Base-by-base conservation (phyloP, 371 early-diverging fungal genomes). In the Funneliformis caledonium region DNA sequence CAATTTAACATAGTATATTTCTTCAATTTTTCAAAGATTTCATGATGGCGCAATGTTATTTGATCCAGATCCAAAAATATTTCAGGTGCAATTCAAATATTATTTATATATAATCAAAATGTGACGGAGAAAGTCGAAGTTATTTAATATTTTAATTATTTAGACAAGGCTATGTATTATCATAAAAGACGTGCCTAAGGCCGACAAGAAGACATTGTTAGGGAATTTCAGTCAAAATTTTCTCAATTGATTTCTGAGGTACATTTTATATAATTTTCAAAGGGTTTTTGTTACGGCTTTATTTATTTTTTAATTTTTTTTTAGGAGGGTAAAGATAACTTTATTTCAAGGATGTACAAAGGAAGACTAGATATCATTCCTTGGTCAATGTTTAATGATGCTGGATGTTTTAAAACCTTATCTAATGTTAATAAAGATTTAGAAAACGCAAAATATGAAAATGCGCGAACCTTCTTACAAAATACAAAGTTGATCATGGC, bases 1-100 rank as follows among this genome's bases (percentile, higher is more conserved):
- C 70, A 70, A 43, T 72, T 72, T 74, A 61, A 72, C 0, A 19
- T 80, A 22, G 16, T 61, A 72, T n/a, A 80, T 73, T 3, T 60
- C 80, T 2, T 8, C 26, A 64, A 80, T 80, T 72, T 80, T 80
- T 73, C 72, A 80, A 60, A 77, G 73, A 37, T 80, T 80, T 73
- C 80, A 80, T 33, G 73, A 48, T 61, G 61, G 76, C 1, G 52
- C 43, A 14, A 61, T 2, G 79, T 42, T 50, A 14, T 60, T 80
- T 22, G 26, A 43, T 16, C 4, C 69, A 4, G 56, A 52, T 78
- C 22, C 64, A 78, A 61, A 65, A 11, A 47, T 78, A n/a, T 65
- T 65, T 37, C 77, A 65, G 74, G 73, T 73, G 47, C 33, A 19
- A 67, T 1, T 67, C 14, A 26, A 43, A 50, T 56, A 43, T 19